phyloP scores from a whole-genome alignment of 192 early-diverging fungal species.

The Gigaspora rosea region DNA sequence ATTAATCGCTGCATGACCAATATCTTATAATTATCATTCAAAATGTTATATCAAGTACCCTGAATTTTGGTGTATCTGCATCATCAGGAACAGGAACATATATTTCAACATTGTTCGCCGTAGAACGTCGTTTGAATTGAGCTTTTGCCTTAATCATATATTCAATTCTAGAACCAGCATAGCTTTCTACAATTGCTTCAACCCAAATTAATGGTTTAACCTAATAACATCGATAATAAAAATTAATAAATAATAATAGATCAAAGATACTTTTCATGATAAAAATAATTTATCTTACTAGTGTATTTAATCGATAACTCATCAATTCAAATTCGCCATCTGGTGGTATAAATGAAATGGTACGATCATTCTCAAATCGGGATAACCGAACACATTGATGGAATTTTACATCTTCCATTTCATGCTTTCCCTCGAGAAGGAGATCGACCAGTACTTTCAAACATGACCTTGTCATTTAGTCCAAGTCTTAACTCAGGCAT shows the following conservation, averaged over 20 bases:
- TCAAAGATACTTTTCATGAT: neutral
- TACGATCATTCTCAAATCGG: slow-evolving; percentile 85
- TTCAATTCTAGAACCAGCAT: slow-evolving; percentile 91
- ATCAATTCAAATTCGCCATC: slow-evolving; percentile 93
- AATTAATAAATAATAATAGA: neutral
- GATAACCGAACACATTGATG: slow-evolving; percentile 90
- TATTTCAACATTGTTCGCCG: slow-evolving; percentile 98
- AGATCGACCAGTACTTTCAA: slow-evolving; percentile 84
- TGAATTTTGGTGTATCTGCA: slow-evolving; percentile 96
- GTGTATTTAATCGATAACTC: slow-evolving; percentile 85
- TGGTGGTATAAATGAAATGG: slow-evolving; percentile 87
- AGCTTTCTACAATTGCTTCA: slow-evolving; percentile 81
- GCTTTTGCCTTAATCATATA: slow-evolving; percentile 96
- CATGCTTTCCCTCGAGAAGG: slow-evolving; percentile 72
- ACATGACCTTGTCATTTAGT: slow-evolving; percentile 89
- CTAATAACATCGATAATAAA: neutral
- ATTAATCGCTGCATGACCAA: too few relatives aligned
- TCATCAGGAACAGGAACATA: slow-evolving; percentile 97
- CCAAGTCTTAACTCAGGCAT: slow-evolving; percentile 86
- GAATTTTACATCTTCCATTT: slow-evolving; percentile 91
- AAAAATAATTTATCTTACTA: slow-evolving; percentile 34
- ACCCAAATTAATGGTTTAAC: slow-evolving; percentile 85
- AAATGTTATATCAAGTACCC: slow-evolving; percentile 47
- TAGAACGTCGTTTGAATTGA: slow-evolving; percentile 96
- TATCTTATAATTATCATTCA: neutral